Evolutionary conservation across 139 green algal genomes (phyloP).

Genomic region (Penium margaritaceum): DNA sequence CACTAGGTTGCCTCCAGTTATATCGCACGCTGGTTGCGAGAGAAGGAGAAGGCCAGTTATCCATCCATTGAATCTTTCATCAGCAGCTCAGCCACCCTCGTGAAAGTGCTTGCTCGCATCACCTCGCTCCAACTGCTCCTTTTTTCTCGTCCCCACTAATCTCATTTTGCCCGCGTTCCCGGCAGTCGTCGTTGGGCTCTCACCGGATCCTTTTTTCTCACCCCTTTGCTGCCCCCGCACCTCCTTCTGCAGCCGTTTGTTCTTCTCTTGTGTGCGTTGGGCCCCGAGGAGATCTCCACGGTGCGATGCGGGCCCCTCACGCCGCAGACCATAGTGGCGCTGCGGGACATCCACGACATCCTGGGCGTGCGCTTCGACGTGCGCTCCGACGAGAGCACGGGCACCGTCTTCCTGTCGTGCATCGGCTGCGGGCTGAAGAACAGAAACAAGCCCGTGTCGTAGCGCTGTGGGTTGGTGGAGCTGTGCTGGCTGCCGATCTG

Average conservation of each 20-base stretch:
- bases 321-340: constrained; percentile 68
- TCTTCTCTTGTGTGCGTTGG: constrained; percentile 77
- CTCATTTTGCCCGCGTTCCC: background rate
- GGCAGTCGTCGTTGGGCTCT: background rate
- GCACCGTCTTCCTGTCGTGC: constrained; percentile 86
- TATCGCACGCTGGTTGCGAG: too few relatives aligned
- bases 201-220: background rate
- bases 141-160: background rate
- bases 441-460: constrained; percentile 47
- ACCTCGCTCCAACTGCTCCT: background rate
- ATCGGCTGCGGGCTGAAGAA: constrained; percentile 85
- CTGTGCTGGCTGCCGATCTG: too few relatives aligned
- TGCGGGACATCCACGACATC: constrained; percentile 81
- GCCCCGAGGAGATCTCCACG: constrained; percentile 72
- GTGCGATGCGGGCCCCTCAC: constrained; percentile 82
- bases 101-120: too few relatives aligned
- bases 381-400: constrained; percentile 65
- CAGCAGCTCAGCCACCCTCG: too few relatives aligned
- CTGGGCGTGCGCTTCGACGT: constrained; percentile 85
- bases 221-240: too few relatives aligned
- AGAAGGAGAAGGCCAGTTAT: too few relatives aligned
- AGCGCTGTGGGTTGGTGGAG: too few relatives aligned
- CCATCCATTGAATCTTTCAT: too few relatives aligned
- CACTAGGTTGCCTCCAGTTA: too few relatives aligned
- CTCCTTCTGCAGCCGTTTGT: constrained; percentile 52